Evolutionary conservation across 2,329 filamentous ascomycete genomes (phyloP), one percentile per base, ranked within the genome.

Genomic region (Penicillium sclerotiorum): DNA sequence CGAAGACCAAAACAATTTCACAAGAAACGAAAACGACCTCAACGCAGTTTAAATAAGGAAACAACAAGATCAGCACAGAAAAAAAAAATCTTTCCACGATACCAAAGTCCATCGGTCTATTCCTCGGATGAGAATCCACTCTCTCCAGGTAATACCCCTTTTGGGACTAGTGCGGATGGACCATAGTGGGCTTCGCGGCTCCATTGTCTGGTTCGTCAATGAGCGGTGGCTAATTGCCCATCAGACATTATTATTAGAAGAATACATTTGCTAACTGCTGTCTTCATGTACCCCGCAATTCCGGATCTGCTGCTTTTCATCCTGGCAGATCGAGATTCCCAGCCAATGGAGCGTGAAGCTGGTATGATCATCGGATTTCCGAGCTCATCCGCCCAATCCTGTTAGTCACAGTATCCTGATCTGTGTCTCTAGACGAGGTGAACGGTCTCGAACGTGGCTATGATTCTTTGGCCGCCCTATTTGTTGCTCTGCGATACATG

Each of bases 91-190:
- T 54, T 50, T 45, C 22, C 36, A 46, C 23, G 37, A 22, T 17
- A 28, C 18, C 23, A 15, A 47, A 22, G 27, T 23, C 35, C 27
- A 21, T 45, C 46, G 46, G 37, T 17, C 21, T n/a, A 28, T 44
- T 25, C 33, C 42, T 21, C 47, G 49, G 33, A 30, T 32, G 11
- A 17, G 27, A 36, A 38, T 35, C 45, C 41, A 40, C 20, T 17
- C 47, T 61, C 59, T 61, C 59, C 48, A 50, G 56, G 52, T n/a
- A 58, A 37, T 61, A n/a, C 51, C 59, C 42, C 9, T 32, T 54
- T 61, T 47, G 23, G 59, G 58, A 55, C 50, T 62, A 62, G 59
- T 51, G 52, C 35, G 22, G 37, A 40, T 27, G 41, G 47, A 20
- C 27, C 48, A 21, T 45, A n/a, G 48, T 20, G 38, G 30, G 17